Evolutionary conservation across 2,329 filamentous ascomycete species (phyloP), one percentile per base, ranked within the genome.

Genomic region (Trichoderma guizhouense): DNA sequence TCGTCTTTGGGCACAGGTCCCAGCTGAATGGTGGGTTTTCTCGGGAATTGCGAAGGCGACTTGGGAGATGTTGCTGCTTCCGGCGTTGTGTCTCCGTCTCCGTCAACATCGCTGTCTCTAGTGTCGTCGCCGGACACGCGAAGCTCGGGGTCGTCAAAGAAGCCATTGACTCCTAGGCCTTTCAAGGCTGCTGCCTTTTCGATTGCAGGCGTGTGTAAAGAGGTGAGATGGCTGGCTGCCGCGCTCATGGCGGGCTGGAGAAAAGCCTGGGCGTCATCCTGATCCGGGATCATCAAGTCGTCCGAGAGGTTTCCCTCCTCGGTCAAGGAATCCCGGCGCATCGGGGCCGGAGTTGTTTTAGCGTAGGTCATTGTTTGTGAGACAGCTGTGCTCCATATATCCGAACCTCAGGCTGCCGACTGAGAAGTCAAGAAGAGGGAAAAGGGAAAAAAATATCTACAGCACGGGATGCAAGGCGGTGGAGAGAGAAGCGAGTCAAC

Each of bases 161-260:
- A 73, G 58, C 68, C 72, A 15, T 55, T 73, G 21, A 79, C 79
- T 11, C 79, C 77, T 12, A 79, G 68, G 67, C 81, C 80, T 32
- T 87, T 84, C 82, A 90, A 82, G 0, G 86, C 88, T 7, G 86
- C 86, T 18, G 84, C 86, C 79, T 88, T 90, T 77, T 90, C 89
- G 32, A 84, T 83, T 5, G 87, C 87, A 7, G 88, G 86, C 0
- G 87, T 90, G 69, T 82, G 84, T 6, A 84, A 81, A 4, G 86
- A 85, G 14, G 87, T 87, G 51, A 90, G 81, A 61, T 87, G 85
- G 5, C 86, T 87, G 9, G 88, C 89, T 26, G 83, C 82, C 7
- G 84, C 83, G 77, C 88, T 90, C 74, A 91, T 85, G 28, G 88
- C 84, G 3, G 88, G 87, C 76, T 89, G 88, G 64, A 91, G 83